Evolutionary conservation across 129 eudicot genomes (phyloP).

Genomic region (Silybum marianum): DNA sequence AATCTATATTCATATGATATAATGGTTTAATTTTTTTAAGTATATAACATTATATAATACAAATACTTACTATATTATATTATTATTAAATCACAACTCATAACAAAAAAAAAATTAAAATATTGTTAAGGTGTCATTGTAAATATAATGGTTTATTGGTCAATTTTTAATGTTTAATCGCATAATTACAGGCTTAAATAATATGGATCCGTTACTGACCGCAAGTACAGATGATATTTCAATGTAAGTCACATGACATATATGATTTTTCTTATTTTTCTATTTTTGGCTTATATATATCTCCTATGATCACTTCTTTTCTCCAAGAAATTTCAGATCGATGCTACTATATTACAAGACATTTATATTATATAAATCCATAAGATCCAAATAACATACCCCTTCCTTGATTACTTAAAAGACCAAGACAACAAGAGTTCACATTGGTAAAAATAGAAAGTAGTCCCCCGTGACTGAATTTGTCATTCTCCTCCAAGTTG

Average conservation of each 20-base stretch:
- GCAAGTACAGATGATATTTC: background rate
- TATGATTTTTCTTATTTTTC: background rate
- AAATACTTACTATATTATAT: too few species aligned
- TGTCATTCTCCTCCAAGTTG: slow-evolving; percentile 20
- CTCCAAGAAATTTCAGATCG: background rate
- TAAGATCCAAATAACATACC: background rate
- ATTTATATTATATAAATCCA: background rate
- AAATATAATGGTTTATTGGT: background rate
- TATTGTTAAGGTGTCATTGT: background rate
- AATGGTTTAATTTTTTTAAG: too few species aligned
- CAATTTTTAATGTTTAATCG: background rate
- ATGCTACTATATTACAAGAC: background rate
- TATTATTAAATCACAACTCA: background rate
- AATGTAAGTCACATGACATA: background rate
- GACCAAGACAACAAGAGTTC: slow-evolving; percentile 2
- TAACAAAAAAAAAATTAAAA: background rate
- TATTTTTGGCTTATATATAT: background rate
- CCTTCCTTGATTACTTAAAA: slow-evolving; percentile 12
- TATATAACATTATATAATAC: too few species aligned
- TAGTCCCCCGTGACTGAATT: slow-evolving; percentile 33
- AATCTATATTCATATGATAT: too few species aligned
- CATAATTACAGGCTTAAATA: background rate
- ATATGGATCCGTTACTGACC: background rate
- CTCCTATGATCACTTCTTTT: background rate
- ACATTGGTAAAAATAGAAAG: background rate